Evolutionary conservation across 2,329 filamentous ascomycete genomes (phyloP).

Genomic region (Emmonsia crescens): DNA sequence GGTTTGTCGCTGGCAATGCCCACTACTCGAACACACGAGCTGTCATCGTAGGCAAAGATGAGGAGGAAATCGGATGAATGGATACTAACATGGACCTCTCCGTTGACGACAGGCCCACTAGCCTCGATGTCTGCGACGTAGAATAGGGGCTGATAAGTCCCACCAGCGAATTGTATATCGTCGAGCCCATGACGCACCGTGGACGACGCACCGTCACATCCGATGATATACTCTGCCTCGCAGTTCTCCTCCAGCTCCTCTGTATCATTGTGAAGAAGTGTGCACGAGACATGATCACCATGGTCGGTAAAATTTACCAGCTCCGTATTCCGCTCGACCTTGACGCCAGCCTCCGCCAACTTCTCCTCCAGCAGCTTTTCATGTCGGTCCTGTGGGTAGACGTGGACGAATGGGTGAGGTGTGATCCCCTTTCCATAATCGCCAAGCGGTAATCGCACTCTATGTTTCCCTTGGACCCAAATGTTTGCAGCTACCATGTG

Average conservation of each 20-base stretch:
- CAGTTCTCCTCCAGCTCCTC: not conserved
- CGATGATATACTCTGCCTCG: slow-evolving; percentile 39
- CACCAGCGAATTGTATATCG: slow-evolving; percentile 33
- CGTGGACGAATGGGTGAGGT: slow-evolving; percentile 22
- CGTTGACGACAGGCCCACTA: slow-evolving; percentile 20
- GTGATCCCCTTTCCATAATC: slow-evolving; percentile 20
- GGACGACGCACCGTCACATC: slow-evolving; percentile 57
- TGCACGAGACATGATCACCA: slow-evolving; percentile 13
- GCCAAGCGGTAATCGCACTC: slow-evolving; percentile 16
- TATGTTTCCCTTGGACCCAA: slow-evolving; percentile 20
- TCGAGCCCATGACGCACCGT: slow-evolving; percentile 45
- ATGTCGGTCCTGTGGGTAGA: slow-evolving; percentile 21
- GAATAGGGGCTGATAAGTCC: slow-evolving; percentile 35
- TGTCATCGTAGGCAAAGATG: slow-evolving; percentile 21
- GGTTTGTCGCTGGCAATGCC: slow-evolving; percentile 17
- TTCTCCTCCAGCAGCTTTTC: slow-evolving; percentile 21
- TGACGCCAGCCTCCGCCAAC: slow-evolving; percentile 18
- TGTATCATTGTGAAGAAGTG: not conserved
- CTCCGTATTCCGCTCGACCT: slow-evolving; percentile 20
- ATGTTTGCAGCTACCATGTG: slow-evolving; percentile 29
- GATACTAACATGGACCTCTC: slow-evolving; percentile 25
- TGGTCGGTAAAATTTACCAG: slow-evolving; percentile 19
- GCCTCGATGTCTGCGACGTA: slow-evolving; percentile 35
- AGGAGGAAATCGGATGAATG: slow-evolving; percentile 27
- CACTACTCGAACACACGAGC: slow-evolving; percentile 17